Percentiles rank a stretch among this genome's conserved stretches.
phyloP scores from a whole-genome alignment of 345 rosid species.

The Acer saccharum region DNA sequence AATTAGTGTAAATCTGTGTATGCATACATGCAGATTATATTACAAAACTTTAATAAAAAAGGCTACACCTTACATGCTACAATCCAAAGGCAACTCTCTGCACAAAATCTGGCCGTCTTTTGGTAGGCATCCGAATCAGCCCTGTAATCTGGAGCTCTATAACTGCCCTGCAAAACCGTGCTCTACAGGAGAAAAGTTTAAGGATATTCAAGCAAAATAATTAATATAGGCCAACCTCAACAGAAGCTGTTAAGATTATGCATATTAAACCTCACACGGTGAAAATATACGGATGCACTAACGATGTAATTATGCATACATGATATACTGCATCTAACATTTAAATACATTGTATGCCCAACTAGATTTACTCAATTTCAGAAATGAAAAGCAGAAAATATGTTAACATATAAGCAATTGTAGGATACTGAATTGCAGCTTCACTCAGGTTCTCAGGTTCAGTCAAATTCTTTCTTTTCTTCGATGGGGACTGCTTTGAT shows the following conservation, averaged over 20 bases:
- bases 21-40: not conserved
- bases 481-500: slow-evolving; percentile 56
- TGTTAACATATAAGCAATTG: not conserved
- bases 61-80: slow-evolving; percentile 22
- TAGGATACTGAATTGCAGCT: slow-evolving; percentile 88
- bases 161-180: slow-evolving; percentile 81
- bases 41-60: not conserved
- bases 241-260: not conserved
- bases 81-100: slow-evolving; percentile 90
- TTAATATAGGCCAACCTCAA: no score
- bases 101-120: slow-evolving; percentile 79
- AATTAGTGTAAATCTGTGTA: not conserved
- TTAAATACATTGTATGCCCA: no score
- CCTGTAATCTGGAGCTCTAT: slow-evolving; percentile 92
- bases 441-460: slow-evolving; percentile 56
- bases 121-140: slow-evolving; percentile 84
- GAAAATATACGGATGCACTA: not conserved
- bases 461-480: slow-evolving; percentile 59
- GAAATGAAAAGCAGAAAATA: not conserved
- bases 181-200: slow-evolving; percentile 56
- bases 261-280: not conserved
- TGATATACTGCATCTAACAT: not conserved
- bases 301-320: not conserved
- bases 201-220: slow-evolving; percentile 32
- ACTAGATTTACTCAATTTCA: no score